Percentiles rank a stretch among this genome's conserved stretches.
Evolutionary conservation across 2,329 filamentous ascomycete genomes (phyloP).

Genomic region (Colletotrichum brevisporum): DNA sequence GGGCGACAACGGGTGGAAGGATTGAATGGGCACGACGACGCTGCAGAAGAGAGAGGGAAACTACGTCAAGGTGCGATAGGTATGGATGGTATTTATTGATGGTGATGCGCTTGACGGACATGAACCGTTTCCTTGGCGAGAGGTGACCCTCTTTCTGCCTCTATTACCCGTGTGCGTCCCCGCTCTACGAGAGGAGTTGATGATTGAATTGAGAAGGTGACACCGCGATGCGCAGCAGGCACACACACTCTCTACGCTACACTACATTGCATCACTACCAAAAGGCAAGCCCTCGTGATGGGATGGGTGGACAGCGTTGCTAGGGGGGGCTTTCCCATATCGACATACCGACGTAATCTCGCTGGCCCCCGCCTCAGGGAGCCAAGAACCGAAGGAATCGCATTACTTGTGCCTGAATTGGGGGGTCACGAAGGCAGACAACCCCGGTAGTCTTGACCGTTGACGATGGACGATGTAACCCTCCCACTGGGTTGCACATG

Average conservation of each 20-base stretch:
- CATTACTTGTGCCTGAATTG: slow-evolving; percentile 15
- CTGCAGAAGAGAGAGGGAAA: neutral
- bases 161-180: neutral
- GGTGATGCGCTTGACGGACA: neutral
- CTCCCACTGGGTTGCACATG: slow-evolving; percentile 14
- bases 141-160: neutral
- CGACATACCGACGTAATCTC: slow-evolving; percentile 4
- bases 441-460: neutral
- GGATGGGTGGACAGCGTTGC: slow-evolving; percentile 3
- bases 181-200: neutral
- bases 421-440: neutral
- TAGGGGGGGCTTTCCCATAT: neutral
- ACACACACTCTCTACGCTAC: too few relatives aligned
- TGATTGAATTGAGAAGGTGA: slow-evolving; percentile 30
- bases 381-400: neutral
- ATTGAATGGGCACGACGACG: neutral
- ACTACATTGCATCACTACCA: neutral
- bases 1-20: neutral
- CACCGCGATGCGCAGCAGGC: slow-evolving; percentile 9
- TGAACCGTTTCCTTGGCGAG: slow-evolving; percentile 16
- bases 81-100: slow-evolving; percentile 8
- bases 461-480: slow-evolving; percentile 15
- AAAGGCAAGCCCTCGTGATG: slow-evolving; percentile 9
- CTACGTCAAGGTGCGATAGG: neutral
- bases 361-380: neutral